Evolutionary conservation across 257 asterid species (phyloP), one percentile per base, ranked within the genome.

Genomic region (Solanum dulcamara): DNA sequence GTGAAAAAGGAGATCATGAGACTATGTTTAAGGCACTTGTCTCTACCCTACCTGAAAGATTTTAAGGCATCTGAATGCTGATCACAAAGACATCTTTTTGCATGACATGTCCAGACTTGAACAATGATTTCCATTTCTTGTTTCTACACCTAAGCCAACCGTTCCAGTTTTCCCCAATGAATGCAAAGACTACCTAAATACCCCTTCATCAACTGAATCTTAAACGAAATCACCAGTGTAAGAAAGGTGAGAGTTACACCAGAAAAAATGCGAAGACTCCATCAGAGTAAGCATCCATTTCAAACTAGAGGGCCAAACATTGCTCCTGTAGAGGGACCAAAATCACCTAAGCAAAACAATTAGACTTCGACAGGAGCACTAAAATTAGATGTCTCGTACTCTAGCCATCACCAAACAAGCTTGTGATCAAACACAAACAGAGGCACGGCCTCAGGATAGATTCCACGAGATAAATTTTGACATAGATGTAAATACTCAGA

Each of bases 271-370:
- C 10, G 10, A 7, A 15, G 44, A 71, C 50, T 18, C 0, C 10
- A 64, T 12, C 13, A 28, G 71, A 12, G 18, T 13, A 62, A 4
- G 37, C 37, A 77, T 67, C 84, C 85, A 85, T 79, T 85, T 87
- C 53, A 83, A 80, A 71, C 55, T 51, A 70, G 64, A 85, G 83
- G 86, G 48, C 82, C 62, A 68, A 83, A 74, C 20, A 82, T 68
- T 83, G 46, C 44, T 48, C 30, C 82, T 81, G 80, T 2, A 20
- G 74, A 22, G 13, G 55, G 15, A 32, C 42, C 1, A 8, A 75
- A 75, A 28, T 20, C 26, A 26, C 40, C 30, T 22, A 18, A 32
- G 30, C 86, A 57, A 64, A 83, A 66, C 66, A 83, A 38, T 14
- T 2, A 40, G 32, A 11, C 79, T 57, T 32, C 11, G 71, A 77